These are phyloP conservation scores for Ciborinia camelliae DNA, from an alignment of 2,329 filamentous ascomycete species.

Conservation along the genomic window DNA sequence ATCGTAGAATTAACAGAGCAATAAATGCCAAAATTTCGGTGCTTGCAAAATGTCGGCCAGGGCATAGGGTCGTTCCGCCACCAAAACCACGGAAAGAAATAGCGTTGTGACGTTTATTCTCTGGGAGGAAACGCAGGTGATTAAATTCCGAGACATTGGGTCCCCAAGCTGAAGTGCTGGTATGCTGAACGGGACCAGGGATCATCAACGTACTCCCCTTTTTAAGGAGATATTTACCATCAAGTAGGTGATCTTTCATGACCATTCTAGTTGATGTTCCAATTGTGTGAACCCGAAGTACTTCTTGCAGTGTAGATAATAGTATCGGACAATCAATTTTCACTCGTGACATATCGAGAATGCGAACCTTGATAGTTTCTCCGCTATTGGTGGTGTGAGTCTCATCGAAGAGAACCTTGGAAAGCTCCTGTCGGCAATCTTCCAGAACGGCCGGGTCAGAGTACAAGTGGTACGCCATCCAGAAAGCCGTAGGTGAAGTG, in stretches of 20 bases:
- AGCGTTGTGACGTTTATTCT: slow-evolving; percentile 29
- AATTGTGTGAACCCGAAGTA: slow-evolving; percentile 41
- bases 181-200: slow-evolving; percentile 35
- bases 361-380: not conserved
- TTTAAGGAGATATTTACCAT: slow-evolving; percentile 38
- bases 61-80: slow-evolving; percentile 38
- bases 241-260: slow-evolving; percentile 38
- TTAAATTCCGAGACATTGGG: slow-evolving; percentile 35
- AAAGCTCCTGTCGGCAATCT: slow-evolving; percentile 32
- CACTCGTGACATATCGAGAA: not conserved
- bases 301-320: slow-evolving; percentile 43
- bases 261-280: slow-evolving; percentile 40
- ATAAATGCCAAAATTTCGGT: slow-evolving; percentile 37
- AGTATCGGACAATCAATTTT: slow-evolving; percentile 39
- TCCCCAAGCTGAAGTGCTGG: slow-evolving; percentile 38
- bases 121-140: slow-evolving; percentile 36
- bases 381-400: not conserved
- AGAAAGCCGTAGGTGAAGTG: slow-evolving; percentile 42
- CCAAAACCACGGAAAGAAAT: slow-evolving; percentile 39
- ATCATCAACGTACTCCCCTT: slow-evolving; percentile 40
- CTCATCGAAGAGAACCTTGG: not conserved
- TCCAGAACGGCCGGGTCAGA: slow-evolving; percentile 36
- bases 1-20: slow-evolving; percentile 38
- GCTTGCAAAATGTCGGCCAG: slow-evolving; percentile 40
- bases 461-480: slow-evolving; percentile 41